Conservation (phyloP, 495 filamentous ascomycete genomes). For the Sordaria brevicollis region DNA sequence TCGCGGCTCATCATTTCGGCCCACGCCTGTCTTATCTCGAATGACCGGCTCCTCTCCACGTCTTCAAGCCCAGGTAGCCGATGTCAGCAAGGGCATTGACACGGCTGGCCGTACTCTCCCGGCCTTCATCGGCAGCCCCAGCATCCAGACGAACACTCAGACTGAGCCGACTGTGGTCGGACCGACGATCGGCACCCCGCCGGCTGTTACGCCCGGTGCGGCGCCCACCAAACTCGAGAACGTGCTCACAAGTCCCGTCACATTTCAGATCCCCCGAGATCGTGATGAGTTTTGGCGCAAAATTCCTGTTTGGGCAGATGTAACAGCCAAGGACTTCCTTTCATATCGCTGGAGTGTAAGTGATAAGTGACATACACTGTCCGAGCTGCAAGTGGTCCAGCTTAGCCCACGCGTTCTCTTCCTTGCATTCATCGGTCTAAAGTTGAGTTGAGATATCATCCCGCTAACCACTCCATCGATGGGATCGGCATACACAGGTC, state of each 20-base stretch:
- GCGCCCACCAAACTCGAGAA: not conserved
- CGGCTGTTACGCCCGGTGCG: not conserved
- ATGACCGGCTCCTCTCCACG: slow-evolving; percentile 9
- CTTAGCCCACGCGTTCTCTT: not conserved
- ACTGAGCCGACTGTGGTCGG: not conserved
- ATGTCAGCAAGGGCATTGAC: slow-evolving; percentile 4
- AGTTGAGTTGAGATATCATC: not conserved
- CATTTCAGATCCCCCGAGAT: not conserved
- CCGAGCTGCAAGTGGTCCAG: not conserved
- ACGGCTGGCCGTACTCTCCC: not conserved
- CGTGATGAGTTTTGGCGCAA: slow-evolving; percentile 34
- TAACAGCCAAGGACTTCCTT: slow-evolving; percentile 33
- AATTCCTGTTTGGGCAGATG: slow-evolving; percentile 31
- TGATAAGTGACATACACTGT: not conserved
- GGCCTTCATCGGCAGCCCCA: not conserved
- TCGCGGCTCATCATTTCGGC: not conserved
- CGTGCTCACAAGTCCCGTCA: not conserved
- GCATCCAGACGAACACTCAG: not conserved
- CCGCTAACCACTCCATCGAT: not conserved
- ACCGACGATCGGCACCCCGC: not conserved
- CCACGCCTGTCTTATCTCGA: slow-evolving; percentile 1
- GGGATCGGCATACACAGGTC: slow-evolving; percentile 11
- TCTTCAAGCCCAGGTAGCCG: slow-evolving; percentile 15
- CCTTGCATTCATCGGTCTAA: not conserved
- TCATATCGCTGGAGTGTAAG: slow-evolving; percentile 40